phyloP scores from a whole-genome alignment of 805 yeast species.

The Starmera pachycereana region DNA sequence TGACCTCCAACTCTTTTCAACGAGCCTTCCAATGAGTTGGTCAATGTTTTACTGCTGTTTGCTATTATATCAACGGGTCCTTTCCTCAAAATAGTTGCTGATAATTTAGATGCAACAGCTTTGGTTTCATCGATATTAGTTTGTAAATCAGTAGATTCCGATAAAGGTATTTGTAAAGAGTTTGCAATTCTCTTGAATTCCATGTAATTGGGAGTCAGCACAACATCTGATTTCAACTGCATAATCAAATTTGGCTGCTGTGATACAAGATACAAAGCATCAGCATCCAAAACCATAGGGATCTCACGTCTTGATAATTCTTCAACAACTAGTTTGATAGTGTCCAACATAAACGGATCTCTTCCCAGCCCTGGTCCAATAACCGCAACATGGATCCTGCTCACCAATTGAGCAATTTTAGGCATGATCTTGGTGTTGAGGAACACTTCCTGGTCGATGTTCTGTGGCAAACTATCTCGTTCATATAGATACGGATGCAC shows the following conservation, averaged over 20 bases:
- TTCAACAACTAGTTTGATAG: conserved; percentile 46
- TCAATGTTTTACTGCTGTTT: conserved; percentile 31
- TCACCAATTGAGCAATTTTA: conserved; percentile 43
- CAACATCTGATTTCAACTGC: conserved; percentile 44
- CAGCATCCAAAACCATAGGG: conserved; percentile 87
- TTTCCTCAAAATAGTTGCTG: conserved; percentile 60
- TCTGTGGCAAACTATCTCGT: conserved; percentile 14
- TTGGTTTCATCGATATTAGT: conserved; percentile 18
- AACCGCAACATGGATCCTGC: conserved; percentile 69
- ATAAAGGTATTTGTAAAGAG: conserved; percentile 27
- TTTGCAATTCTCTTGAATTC: conserved; percentile 66
- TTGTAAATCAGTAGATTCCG: not conserved
- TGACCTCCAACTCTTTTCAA: conserved; percentile 88
- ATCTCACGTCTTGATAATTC: conserved; percentile 41
- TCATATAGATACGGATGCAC: conserved; percentile 84
- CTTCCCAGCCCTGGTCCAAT: conserved; percentile 95
- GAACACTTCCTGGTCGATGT: conserved; percentile 13
- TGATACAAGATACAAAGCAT: conserved; percentile 64
- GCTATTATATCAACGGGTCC: conserved; percentile 62
- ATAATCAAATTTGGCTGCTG: conserved; percentile 40
- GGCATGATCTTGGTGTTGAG: conserved; percentile 40
- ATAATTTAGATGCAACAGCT: conserved; percentile 36
- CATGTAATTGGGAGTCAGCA: conserved; percentile 82
- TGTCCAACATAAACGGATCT: conserved; percentile 53
- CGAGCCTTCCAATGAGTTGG: conserved; percentile 49